Base-by-base conservation (phyloP, 192 early-diverging fungal species). In the Backusella mclennaniae region DNA sequence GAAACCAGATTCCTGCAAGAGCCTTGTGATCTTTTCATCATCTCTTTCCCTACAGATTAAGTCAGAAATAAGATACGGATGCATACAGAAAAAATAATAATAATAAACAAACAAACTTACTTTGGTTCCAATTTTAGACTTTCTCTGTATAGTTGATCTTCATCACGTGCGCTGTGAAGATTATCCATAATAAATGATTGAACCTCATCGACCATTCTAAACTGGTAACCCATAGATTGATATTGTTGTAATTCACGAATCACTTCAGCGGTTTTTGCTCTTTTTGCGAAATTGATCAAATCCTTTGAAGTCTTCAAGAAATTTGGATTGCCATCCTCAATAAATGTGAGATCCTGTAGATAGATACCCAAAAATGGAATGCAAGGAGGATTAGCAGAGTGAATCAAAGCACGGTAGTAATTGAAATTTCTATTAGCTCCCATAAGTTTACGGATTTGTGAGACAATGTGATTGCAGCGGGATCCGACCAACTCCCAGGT, bases 211-310 rank as follows among this genome's bases (percentile, higher is more conserved):
- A 99, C 95, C 0, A 86, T 63, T 6, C 85, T 93, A 39, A 98
- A 81, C 73, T 88, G 86, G 80, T 97, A 99, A 17, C 92, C 90
- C 8, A 89, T 88, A n/a, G 91, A 89, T 84, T 97, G 96, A 81
- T 95, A 99, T 82, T 96, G 93, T 79, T 97, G 94, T 70, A 97
- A 90, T 73, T 97, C 95, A 19, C 93, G 90, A 82, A 99, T 92
- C 17, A 96, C 93, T 76, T 96, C 94, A 3, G 96, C 95, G 7
- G 93, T 96, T 76, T 93, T 95, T 81, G 89, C 90, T 67, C 94
- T 90, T 84, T 98, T 98, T 71, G 89, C 90, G 85, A 98, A 98
- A 83, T 99, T 99, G 85, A 99, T 96, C 44, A 97, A 83, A 19
- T 86, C 83, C 15, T 88, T 85, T 14, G 84, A 75, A 77, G 82